These are phyloP conservation scores for Phytophthora agathidicida DNA, from an alignment of 352 stramenopile genomes.

Conservation along the genomic window DNA sequence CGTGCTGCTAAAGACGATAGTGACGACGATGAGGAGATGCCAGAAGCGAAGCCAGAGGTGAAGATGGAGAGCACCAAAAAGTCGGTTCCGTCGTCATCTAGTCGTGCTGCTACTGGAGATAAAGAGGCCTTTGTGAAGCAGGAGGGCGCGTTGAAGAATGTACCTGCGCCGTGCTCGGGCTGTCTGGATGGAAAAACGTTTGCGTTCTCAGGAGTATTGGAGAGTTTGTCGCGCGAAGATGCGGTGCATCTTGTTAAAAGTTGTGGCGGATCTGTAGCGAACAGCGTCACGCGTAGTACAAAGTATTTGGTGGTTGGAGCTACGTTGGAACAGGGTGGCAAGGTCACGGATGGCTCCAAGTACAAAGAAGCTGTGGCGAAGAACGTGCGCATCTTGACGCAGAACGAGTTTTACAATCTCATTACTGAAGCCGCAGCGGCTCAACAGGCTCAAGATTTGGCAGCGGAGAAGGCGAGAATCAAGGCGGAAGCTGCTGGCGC, in stretches of 20 bases:
- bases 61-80: conserved; percentile 13
- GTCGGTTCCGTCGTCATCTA: background rate
- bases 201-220: conserved; percentile 73
- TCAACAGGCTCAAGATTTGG: conserved; percentile 64
- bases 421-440: conserved; percentile 71
- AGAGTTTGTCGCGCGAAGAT: conserved; percentile 62
- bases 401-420: conserved; percentile 89
- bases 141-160: conserved; percentile 43
- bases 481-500: conserved; percentile 51
- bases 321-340: conserved; percentile 69
- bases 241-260: conserved; percentile 81
- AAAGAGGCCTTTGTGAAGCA: conserved; percentile 24
- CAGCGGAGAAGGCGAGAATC: conserved; percentile 59
- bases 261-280: conserved; percentile 72
- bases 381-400: conserved; percentile 85
- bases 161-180: conserved; percentile 56
- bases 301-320: conserved; percentile 81
- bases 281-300: conserved; percentile 66
- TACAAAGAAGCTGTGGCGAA: conserved; percentile 90
- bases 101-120: conserved; percentile 2
- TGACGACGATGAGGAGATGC: conserved; percentile 32
- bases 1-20: conserved; percentile 10
- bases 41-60: conserved; percentile 14
- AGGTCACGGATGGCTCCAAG: conserved; percentile 74
- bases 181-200: conserved; percentile 85